These are phyloP conservation scores for Daedaleopsis nitida DNA, from an alignment of 768 basidiomycete genomes.

Conservation along the genomic window DNA sequence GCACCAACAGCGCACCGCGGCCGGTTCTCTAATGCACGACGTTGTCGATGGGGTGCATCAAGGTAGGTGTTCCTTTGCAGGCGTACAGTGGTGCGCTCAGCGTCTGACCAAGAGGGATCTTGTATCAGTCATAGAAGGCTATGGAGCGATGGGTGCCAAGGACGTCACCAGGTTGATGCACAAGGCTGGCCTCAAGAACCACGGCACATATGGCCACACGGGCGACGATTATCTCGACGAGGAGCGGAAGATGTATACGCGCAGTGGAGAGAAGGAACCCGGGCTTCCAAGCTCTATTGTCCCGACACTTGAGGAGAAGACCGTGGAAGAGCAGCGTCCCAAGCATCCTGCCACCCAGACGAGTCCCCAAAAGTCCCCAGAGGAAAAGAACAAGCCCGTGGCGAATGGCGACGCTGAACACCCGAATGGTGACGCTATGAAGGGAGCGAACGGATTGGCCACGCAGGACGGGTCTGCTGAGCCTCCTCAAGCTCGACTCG, in stretches of 20 bases:
- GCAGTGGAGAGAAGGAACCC: slow-evolving; percentile 49
- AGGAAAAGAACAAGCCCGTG: slow-evolving; percentile 16
- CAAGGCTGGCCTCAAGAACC: slow-evolving; percentile 44
- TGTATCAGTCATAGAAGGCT: slow-evolving; percentile 42
- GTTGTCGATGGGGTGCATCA: slow-evolving; percentile 45
- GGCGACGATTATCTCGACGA: slow-evolving; percentile 46
- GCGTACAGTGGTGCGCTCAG: background rate
- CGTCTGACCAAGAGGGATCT: background rate
- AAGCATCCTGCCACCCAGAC: slow-evolving; percentile 32
- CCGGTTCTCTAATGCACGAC: slow-evolving; percentile 35
- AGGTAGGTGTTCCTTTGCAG: slow-evolving; percentile 44
- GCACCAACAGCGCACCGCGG: slow-evolving; percentile 22
- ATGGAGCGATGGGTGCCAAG: slow-evolving; percentile 40
- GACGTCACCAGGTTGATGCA: slow-evolving; percentile 39
- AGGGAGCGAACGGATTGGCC: slow-evolving; percentile 1
- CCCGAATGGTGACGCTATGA: background rate
- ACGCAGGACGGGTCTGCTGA: slow-evolving; percentile 4
- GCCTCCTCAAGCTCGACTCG: slow-evolving; percentile 37
- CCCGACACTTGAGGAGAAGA: slow-evolving; percentile 72
- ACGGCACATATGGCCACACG: slow-evolving; percentile 35
- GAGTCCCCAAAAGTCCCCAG: slow-evolving; percentile 34
- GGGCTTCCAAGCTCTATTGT: slow-evolving; percentile 66
- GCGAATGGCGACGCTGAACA: background rate
- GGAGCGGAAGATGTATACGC: slow-evolving; percentile 54
- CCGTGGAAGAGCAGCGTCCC: slow-evolving; percentile 44